These are phyloP conservation scores for Candida nanaspora DNA, from an alignment of 805 yeast genomes.

Conservation along the genomic window DNA sequence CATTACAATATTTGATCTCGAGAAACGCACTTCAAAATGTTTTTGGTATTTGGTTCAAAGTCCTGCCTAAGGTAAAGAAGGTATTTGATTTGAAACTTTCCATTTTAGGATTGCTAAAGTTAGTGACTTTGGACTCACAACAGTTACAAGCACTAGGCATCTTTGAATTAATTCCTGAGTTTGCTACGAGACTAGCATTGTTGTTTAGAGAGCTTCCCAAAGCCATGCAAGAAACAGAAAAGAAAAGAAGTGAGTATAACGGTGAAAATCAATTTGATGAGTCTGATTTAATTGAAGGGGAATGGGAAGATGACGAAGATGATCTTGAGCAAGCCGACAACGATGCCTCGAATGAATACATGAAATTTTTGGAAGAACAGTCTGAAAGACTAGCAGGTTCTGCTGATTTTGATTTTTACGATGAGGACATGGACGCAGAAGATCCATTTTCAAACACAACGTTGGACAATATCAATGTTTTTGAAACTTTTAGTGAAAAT, in stretches of 20 bases:
- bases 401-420: slow-evolving; percentile 36
- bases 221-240: slow-evolving; percentile 62
- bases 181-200: slow-evolving; percentile 44
- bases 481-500: slow-evolving; percentile 53
- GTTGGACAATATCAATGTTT: slow-evolving; percentile 70
- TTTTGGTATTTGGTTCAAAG: slow-evolving; percentile 60
- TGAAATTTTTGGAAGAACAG: slow-evolving; percentile 41
- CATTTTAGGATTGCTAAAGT: slow-evolving; percentile 54
- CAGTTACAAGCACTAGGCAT: slow-evolving; percentile 18
- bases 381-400: slow-evolving; percentile 29
- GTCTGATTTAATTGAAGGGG: slow-evolving; percentile 16
- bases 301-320: slow-evolving; percentile 18
- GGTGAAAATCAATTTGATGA: slow-evolving; percentile 20
- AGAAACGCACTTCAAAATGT: slow-evolving; percentile 39
- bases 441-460: slow-evolving; percentile 77
- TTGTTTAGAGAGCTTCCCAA: slow-evolving; percentile 58
- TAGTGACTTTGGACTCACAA: slow-evolving; percentile 26
- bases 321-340: slow-evolving; percentile 28
- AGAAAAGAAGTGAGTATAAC: slow-evolving; percentile 49
- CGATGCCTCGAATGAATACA: slow-evolving; percentile 33
- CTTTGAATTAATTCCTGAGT: slow-evolving; percentile 32
- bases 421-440: slow-evolving; percentile 74
- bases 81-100: slow-evolving; percentile 80
- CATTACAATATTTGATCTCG: slow-evolving; percentile 45
- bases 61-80: slow-evolving; percentile 48